Conservation (phyloP, 345 rosid genomes). For the Mangifera indica region DNA sequence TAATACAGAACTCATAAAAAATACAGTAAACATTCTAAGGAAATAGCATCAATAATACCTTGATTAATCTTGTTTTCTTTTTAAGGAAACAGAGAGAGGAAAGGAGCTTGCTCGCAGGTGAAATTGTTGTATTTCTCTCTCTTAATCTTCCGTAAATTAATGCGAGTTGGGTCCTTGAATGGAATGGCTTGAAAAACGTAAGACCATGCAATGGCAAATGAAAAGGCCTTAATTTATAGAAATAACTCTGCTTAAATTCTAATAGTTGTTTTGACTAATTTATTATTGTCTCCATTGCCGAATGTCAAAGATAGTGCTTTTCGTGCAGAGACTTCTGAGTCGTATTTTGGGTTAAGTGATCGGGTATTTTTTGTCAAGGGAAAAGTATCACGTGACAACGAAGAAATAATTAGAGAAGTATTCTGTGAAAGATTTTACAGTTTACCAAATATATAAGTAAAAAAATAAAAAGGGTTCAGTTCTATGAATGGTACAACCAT, state of each 20-base stretch:
- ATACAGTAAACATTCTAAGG: background rate
- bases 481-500: no score
- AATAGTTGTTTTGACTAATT: constrained; percentile 10
- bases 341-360: background rate
- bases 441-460: no score
- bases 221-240: constrained; percentile 14
- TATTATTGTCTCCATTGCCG: background rate
- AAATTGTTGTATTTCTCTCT: background rate
- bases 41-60: background rate
- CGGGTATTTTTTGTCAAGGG: constrained; percentile 2
- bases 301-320: constrained; percentile 5
- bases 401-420: background rate
- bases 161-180: background rate
- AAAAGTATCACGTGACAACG: constrained; percentile 10
- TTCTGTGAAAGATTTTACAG: no score
- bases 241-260: background rate
- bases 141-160: constrained; percentile 1
- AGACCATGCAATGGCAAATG: constrained; percentile 10
- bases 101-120: background rate
- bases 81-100: background rate
- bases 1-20: background rate
- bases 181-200: background rate
- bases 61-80: no score
- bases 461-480: no score
- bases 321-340: background rate